A percentile compares a stretch with the other conserved stretches of the same genome.
These are phyloP conservation scores for Fusarium buharicum DNA, from an alignment of 2,329 filamentous ascomycete genomes.

Conservation along the genomic window DNA sequence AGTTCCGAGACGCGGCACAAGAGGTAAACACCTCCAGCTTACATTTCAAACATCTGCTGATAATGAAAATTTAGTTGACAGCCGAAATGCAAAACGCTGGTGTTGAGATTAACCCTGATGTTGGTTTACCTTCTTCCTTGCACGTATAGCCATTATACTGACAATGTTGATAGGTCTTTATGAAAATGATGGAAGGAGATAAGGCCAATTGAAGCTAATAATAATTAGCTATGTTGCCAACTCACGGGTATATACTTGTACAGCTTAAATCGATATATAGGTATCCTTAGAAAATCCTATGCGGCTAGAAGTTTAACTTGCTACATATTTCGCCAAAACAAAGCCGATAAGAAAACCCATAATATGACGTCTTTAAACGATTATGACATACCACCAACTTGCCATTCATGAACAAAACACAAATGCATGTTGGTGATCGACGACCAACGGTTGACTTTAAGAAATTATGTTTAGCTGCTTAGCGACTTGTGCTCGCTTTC, in stretches of 20 bases:
- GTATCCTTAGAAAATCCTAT: too few species aligned
- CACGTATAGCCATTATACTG: background rate
- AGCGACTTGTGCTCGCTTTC: too few species aligned
- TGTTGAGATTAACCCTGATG: conserved; percentile 36
- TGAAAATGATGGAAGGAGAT: conserved; percentile 30
- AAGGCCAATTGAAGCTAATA: background rate
- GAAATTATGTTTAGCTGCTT: too few species aligned
- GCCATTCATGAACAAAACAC: too few species aligned
- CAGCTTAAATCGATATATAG: background rate
- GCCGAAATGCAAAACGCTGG: conserved; percentile 40
- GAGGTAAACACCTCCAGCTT: background rate
- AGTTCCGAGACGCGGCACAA: conserved; percentile 39
- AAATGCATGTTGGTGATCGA: too few species aligned
- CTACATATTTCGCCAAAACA: too few species aligned
- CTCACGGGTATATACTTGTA: background rate
- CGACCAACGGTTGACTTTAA: too few species aligned
- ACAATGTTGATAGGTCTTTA: conserved; percentile 20
- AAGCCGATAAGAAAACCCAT: too few species aligned
- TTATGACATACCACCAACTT: too few species aligned
- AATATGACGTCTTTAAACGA: too few species aligned
- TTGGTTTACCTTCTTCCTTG: background rate
- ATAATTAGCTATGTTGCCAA: background rate
- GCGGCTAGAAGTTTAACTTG: too few species aligned
- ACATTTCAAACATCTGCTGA: background rate
- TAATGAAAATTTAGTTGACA: conserved; percentile 17